Base-by-base conservation (phyloP, 306 rosid genomes). In the Trichosanthes cucumerina region DNA sequence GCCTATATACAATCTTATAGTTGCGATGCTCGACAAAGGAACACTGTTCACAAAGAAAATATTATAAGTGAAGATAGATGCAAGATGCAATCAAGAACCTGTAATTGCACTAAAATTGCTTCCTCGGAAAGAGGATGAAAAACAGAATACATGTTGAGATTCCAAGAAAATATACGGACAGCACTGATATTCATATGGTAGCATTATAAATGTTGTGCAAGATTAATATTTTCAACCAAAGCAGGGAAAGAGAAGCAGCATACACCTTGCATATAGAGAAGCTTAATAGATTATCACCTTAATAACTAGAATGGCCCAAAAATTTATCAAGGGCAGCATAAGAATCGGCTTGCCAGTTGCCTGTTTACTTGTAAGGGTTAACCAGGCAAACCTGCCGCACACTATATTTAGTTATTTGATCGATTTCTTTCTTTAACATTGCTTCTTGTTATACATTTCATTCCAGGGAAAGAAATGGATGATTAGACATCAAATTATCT, bases 21-120 rank as follows among this genome's bases (percentile, higher is more conserved):
- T 92, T 95, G 80, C 99, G 90, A 84, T 95, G 97, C 93, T 92
- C 99, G 8, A 92, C 99, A 81, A 95, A 95, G 19, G 97, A 95
- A 87, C 99, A 95, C 97, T 92, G 92, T 79, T 69, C 43, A 68
- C 77, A 85, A n/a, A 57, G 80, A 80, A 76, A 72, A 88, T 4
- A 58, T 14, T 85, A 64, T 70, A 49, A 49, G 34, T 49, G 52
- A 64, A 13, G 4, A 41, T 60, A 14, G 57, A 46, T 78, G 80
- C 36, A 18, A 19, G 41, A 28, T 62, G 39, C 39, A 34, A n/a
- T 66, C 47, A 38, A 39, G 5, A 69, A 66, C 26, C 56, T 13
- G 4, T 5, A 16, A 49, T 73, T 8, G n/a, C 77, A 49, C 4
- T 8, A 9, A 73, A 73, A 26, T 50, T 9, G 9, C 53, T 5